phyloP scores from a whole-genome alignment of 148 eudicot species.

The Salicornia ramosissima region DNA sequence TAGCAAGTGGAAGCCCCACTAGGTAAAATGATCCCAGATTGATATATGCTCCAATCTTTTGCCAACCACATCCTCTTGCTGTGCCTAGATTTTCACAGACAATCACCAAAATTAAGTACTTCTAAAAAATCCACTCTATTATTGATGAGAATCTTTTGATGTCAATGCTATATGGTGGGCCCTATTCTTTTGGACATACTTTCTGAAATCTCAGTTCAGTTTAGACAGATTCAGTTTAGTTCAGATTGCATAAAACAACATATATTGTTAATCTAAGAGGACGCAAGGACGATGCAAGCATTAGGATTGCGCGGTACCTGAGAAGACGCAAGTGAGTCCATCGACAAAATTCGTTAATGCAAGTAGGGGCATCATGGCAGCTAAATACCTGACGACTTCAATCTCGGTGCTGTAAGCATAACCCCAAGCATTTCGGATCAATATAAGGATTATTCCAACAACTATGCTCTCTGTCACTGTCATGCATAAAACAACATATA shows the following conservation, averaged over 20 bases:
- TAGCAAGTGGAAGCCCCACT: constrained; percentile 60
- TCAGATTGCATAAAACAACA: too few species aligned
- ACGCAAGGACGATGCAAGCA: too few species aligned
- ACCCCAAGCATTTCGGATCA: constrained; percentile 33
- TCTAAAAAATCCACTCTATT: not conserved
- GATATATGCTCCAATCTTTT: constrained; percentile 68
- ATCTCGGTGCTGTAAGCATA: constrained; percentile 34
- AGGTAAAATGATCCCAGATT: constrained; percentile 75
- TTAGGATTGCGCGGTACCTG: constrained; percentile 20
- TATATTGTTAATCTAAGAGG: too few species aligned
- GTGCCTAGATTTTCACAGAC: constrained; percentile 29
- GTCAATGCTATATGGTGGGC: not conserved
- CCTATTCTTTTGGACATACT: too few species aligned
- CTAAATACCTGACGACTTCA: constrained; percentile 35
- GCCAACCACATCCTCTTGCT: constrained; percentile 79
- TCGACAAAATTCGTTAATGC: constrained; percentile 32
- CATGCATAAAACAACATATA: constrained; percentile 27
- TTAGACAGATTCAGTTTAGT: too few species aligned
- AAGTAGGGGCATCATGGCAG: constrained; percentile 33
- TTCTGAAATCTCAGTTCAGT: too few species aligned
- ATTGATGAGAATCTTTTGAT: not conserved
- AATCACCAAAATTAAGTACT: not conserved
- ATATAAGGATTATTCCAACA: constrained; percentile 26
- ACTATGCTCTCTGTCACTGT: constrained; percentile 25
- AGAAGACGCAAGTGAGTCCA: constrained; percentile 36